A percentile compares a stretch with the other conserved stretches of the same genome.
phyloP scores from a whole-genome alignment of 768 basidiomycete genomes.

The Leccinellum rugosiceps region DNA sequence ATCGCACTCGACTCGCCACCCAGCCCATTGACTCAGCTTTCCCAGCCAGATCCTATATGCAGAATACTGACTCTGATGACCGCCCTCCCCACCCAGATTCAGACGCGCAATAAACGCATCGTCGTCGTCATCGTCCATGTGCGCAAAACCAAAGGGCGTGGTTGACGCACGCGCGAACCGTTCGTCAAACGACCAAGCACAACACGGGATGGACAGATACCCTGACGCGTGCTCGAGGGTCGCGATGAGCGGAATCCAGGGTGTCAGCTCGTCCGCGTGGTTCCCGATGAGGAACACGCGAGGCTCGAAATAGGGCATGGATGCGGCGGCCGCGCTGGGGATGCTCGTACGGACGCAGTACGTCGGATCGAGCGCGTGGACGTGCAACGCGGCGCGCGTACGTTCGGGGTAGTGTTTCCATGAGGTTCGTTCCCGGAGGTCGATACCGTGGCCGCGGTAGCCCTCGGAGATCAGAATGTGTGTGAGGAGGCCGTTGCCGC shows the following conservation, averaged over 20 bases:
- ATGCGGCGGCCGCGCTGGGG: neutral
- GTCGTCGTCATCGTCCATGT: slow-evolving; percentile 24
- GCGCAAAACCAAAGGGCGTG: slow-evolving; percentile 15
- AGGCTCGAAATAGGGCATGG: slow-evolving; percentile 32
- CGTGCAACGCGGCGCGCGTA: slow-evolving; percentile 60
- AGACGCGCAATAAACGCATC: slow-evolving; percentile 39
- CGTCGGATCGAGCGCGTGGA: slow-evolving; percentile 69
- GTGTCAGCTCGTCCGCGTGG: slow-evolving; percentile 95
- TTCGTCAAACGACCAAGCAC: slow-evolving; percentile 76
- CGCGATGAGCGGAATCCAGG: slow-evolving; percentile 86
- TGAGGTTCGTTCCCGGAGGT: slow-evolving; percentile 79
- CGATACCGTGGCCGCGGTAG: slow-evolving; percentile 80
- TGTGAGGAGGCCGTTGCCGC: slow-evolving; percentile 90
- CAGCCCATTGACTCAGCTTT: slow-evolving; percentile 63
- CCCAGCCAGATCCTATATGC: slow-evolving; percentile 88
- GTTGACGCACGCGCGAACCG: slow-evolving; percentile 53
- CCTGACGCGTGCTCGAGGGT: slow-evolving; percentile 58
- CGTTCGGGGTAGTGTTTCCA: slow-evolving; percentile 73
- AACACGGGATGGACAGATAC: slow-evolving; percentile 87
- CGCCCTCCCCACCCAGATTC: slow-evolving; percentile 61
- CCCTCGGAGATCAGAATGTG: slow-evolving; percentile 86
- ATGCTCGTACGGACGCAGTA: slow-evolving; percentile 1
- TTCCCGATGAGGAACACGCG: slow-evolving; percentile 86
- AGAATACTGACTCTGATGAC: slow-evolving; percentile 67
- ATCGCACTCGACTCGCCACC: slow-evolving; percentile 88